Percentiles rank a stretch among this genome's conserved stretches.
Evolutionary conservation across 192 early-diverging fungal genomes (phyloP).

Genomic region (Globomyces pollinis-pini): DNA sequence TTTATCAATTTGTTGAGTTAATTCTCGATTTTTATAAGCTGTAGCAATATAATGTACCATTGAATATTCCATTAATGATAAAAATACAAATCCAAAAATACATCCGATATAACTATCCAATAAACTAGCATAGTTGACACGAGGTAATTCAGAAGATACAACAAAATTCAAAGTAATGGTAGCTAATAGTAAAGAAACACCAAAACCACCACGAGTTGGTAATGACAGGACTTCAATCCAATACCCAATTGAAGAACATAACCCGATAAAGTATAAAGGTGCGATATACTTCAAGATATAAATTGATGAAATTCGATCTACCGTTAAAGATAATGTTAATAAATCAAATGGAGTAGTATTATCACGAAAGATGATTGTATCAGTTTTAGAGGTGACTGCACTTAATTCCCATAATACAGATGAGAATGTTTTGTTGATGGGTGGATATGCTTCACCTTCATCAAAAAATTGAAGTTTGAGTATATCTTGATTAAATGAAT

Average conservation of each 20-base stretch:
- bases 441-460: slow-evolving; percentile 1
- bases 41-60: too few relatives aligned
- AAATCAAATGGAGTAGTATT: slow-evolving; percentile 9
- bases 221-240: slow-evolving; percentile 14
- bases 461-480: neutral
- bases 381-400: neutral
- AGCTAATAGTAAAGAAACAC: slow-evolving; percentile 12
- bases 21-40: too few relatives aligned
- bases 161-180: slow-evolving; percentile 17
- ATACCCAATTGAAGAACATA: slow-evolving; percentile 8
- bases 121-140: slow-evolving; percentile 10
- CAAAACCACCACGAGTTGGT: slow-evolving; percentile 8
- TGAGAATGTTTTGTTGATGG: neutral
- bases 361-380: neutral
- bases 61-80: neutral
- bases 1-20: too few relatives aligned
- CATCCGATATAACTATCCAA: neutral
- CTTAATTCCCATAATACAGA: neutral
- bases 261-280: slow-evolving; percentile 9
- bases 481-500: slow-evolving; percentile 1
- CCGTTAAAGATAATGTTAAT: slow-evolving; percentile 8
- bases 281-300: slow-evolving; percentile 14
- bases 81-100: neutral
- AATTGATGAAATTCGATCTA: neutral
- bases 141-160: slow-evolving; percentile 11